Evolutionary conservation across 2,329 filamentous ascomycete genomes (phyloP), one percentile per base, ranked within the genome.

Genomic region (Plectosphaerella plurivora): DNA sequence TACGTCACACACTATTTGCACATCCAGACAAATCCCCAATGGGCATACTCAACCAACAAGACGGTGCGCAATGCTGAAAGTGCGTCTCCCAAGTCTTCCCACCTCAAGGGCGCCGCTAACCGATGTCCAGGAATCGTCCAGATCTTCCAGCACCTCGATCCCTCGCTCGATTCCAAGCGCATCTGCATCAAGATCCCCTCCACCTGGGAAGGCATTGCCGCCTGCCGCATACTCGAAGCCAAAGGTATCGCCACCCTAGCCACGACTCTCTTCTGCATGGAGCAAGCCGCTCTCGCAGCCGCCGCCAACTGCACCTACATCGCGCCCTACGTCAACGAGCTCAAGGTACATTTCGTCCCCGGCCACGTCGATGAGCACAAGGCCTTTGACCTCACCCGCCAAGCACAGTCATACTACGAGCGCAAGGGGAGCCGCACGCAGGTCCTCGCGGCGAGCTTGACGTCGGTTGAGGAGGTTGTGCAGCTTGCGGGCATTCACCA

Each of bases 301-400:
- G 76, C 83, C 48, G 78, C 75, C 0, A 73, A 75, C 4, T 86
- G 82, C 58, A 76, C 75, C 1, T 87, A 86, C 59, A 80, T 87
- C 44, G 81, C 83, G 0, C 84, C 84, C 0, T 87, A 86, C 55
- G 79, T 87, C 28, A 86, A 87, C 60, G 82, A 86, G 57, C 68
- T 87, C 41, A 79, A 77, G 56, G 83, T 84, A 5, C 82, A 86
- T 59, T 81, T 85, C 52, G 77, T 82, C 42, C 60, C 68, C 12
- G 69, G 65, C 73, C 80, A 76, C 55, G 62, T 72, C 5, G 78
- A 81, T 52, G 61, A 70, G 33, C 65, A 75, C 57, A 77, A 76
- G 57, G 74, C 74, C 14, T 73, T 84, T 37, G 65, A 69, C 44
- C 73, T 83, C 52, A 78, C 75, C 54, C 72, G 74, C 39, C 65